phyloP scores from a whole-genome alignment of 106 monocot species.

The Dioscorea alata region DNA sequence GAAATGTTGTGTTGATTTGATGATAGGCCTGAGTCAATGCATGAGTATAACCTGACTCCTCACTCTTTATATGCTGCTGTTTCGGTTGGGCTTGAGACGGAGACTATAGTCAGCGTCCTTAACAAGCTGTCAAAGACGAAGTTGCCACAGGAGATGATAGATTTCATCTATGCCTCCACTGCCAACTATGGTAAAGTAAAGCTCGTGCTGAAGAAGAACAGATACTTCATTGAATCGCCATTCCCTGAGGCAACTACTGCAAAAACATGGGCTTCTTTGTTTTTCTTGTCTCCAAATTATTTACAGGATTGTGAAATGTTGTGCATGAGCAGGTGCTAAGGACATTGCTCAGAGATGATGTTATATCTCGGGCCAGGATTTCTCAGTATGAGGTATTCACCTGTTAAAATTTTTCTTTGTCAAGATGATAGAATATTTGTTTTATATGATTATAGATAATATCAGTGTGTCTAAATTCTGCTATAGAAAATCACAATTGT shows the following conservation, averaged over 20 bases:
- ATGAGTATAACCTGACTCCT: conserved; percentile 96
- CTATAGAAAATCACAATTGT: too few species aligned
- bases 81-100: conserved; percentile 92
- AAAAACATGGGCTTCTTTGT: not conserved
- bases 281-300: not conserved
- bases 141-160: conserved; percentile 85
- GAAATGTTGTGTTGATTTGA: not conserved
- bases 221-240: conserved; percentile 90
- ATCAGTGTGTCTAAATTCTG: too few species aligned
- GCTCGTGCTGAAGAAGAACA: conserved; percentile 91
- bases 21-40: conserved; percentile 88
- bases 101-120: conserved; percentile 87
- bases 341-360: conserved; percentile 74
- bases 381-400: conserved; percentile 43
- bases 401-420: not conserved
- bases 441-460: too few species aligned
- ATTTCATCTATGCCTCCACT: conserved; percentile 94
- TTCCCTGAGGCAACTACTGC: conserved; percentile 57
- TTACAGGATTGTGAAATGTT: too few species aligned
- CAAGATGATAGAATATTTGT: too few species aligned
- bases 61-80: conserved; percentile 94
- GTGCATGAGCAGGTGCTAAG: conserved; percentile 53
- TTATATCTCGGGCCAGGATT: conserved; percentile 61
- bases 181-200: conserved; percentile 96
- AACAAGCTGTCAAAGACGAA: conserved; percentile 97